phyloP scores from a whole-genome alignment of 192 early-diverging fungal genomes.

The Cladochytrium replicatum region DNA sequence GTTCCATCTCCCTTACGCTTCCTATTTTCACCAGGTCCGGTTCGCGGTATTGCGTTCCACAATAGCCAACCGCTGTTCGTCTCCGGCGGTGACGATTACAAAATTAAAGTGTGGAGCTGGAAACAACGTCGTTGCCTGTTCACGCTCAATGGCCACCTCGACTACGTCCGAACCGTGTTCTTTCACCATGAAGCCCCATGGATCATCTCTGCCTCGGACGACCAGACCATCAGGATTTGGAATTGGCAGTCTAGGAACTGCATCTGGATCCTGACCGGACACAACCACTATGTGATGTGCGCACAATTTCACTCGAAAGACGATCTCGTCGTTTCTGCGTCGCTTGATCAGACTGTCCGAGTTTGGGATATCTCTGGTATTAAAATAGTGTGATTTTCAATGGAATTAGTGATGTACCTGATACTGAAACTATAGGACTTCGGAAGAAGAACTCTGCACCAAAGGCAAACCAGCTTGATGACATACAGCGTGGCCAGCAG shows the following conservation, averaged over 20 bases:
- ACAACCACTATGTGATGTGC: slow-evolving; percentile 99
- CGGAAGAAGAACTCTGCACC: slow-evolving; percentile 75
- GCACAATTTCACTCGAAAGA: slow-evolving; percentile 98
- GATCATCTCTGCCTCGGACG: slow-evolving; percentile 94
- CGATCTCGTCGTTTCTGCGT: slow-evolving; percentile 91
- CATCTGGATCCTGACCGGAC: slow-evolving; percentile 93
- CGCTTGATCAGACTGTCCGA: slow-evolving; percentile 91
- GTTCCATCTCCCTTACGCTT: background rate
- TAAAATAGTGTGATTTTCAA: too few species aligned
- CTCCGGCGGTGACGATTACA: slow-evolving; percentile 98
- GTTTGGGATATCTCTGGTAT: slow-evolving; percentile 99
- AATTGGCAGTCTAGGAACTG: slow-evolving; percentile 99
- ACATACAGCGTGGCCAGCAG: slow-evolving; percentile 49
- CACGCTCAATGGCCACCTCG: slow-evolving; percentile 94
- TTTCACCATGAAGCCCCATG: slow-evolving; percentile 98
- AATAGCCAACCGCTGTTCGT: slow-evolving; percentile 94
- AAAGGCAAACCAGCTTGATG: too few species aligned
- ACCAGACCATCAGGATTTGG: slow-evolving; percentile 99
- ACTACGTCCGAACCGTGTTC: slow-evolving; percentile 92
- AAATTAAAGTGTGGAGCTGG: slow-evolving; percentile 99
- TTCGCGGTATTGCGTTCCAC: slow-evolving; percentile 94
- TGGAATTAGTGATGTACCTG: too few species aligned
- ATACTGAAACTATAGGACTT: too few species aligned
- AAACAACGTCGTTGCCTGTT: slow-evolving; percentile 93
- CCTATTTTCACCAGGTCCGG: slow-evolving; percentile 64